A percentile compares a stretch with the other conserved stretches of the same genome.
Evolutionary conservation across 805 yeast genomes (phyloP).

Genomic region (Hanseniaspora lindneri): DNA sequence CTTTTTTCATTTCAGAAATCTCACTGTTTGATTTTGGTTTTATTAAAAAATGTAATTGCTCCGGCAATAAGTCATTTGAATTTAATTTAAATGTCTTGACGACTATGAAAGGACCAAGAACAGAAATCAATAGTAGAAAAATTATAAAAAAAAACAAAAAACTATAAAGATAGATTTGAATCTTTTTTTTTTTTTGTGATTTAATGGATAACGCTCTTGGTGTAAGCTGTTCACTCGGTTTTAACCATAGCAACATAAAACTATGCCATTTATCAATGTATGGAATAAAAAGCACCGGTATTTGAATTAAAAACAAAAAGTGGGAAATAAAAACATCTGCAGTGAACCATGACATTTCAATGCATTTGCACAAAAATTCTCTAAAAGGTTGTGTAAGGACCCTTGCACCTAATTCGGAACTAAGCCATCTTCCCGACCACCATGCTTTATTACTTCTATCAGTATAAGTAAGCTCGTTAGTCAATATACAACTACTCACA

Average conservation of each 20-base stretch:
- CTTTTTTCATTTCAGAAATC: not conserved
- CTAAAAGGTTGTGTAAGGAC: constrained; percentile 45
- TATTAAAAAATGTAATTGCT: constrained; percentile 24
- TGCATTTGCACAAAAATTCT: constrained; percentile 45
- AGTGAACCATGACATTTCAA: constrained; percentile 47
- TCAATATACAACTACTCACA: constrained; percentile 35
- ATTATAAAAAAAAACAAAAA: constrained; percentile 30
- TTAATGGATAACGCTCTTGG: constrained; percentile 36
- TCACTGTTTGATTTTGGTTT: constrained; percentile 36
- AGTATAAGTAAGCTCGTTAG: constrained; percentile 44
- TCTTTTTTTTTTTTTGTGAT: constrained; percentile 33
- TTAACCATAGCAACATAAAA: constrained; percentile 47
- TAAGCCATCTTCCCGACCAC: constrained; percentile 62
- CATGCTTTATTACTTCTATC: constrained; percentile 45
- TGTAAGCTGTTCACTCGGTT: constrained; percentile 39
- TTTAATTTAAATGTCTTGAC: constrained; percentile 31
- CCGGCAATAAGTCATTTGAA: constrained; percentile 34
- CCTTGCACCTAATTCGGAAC: constrained; percentile 44
- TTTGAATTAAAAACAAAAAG: constrained; percentile 38
- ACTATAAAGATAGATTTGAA: constrained; percentile 28
- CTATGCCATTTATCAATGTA: constrained; percentile 50
- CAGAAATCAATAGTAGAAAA: constrained; percentile 26
- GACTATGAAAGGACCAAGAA: constrained; percentile 34
- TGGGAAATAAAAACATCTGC: constrained; percentile 46
- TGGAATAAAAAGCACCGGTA: constrained; percentile 46